phyloP scores from a whole-genome alignment of 176 grass and related monocot species.

The Hordeum vulgare region DNA sequence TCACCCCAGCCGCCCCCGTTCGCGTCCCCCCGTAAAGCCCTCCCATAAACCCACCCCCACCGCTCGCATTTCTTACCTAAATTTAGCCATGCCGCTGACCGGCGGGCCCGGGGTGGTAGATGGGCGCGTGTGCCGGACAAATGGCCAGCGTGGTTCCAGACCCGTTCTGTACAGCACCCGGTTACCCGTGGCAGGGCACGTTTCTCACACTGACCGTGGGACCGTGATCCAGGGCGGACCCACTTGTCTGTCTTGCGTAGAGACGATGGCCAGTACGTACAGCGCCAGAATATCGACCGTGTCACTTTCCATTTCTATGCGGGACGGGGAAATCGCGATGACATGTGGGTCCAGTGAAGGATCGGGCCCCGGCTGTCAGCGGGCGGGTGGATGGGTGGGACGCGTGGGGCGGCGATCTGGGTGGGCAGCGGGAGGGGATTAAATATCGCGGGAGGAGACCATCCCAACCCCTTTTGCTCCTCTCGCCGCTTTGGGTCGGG shows the following conservation, averaged over 20 bases:
- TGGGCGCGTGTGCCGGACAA: not conserved
- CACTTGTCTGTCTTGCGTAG: fast-evolving
- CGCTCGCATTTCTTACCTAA: not conserved
- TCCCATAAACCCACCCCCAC: not conserved
- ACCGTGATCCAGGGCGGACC: fast-evolving
- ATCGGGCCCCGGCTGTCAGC: fast-evolving
- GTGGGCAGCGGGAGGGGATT: constrained; percentile 19
- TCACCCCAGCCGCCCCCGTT: not conserved
- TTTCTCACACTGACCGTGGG: not conserved
- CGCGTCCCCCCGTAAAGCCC: constrained; percentile 5
- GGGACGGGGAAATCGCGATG: fast-evolving
- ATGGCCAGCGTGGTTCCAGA: not conserved
- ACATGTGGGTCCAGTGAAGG: fast-evolving
- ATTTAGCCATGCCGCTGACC: not conserved
- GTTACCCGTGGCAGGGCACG: not conserved
- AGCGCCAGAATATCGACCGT: not conserved
- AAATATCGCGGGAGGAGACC: constrained; percentile 37
- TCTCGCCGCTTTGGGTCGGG: constrained; percentile 52
- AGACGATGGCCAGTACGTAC: not conserved
- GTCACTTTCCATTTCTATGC: not conserved
- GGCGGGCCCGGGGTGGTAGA: fast-evolving
- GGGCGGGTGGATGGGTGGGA: fast-evolving
- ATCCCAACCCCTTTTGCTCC: constrained; percentile 31
- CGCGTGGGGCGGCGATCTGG: not conserved
- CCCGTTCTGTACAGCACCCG: not conserved